These are phyloP conservation scores for Neopestalotiopsis clavispora DNA, from an alignment of 2,329 filamentous ascomycete genomes.

Conservation along the genomic window DNA sequence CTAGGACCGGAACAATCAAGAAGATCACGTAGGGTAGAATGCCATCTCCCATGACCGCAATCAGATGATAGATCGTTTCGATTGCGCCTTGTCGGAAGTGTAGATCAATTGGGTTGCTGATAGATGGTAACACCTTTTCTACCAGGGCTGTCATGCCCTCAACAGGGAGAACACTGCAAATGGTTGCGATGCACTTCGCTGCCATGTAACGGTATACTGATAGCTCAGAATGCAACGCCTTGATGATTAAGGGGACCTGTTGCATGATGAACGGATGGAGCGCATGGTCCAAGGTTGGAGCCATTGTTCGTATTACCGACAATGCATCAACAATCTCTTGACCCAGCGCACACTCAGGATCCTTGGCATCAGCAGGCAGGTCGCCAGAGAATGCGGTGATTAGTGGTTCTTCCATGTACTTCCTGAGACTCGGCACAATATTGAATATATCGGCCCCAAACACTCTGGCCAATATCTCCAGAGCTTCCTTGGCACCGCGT, in stretches of 20 bases:
- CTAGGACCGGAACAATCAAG: conserved; percentile 94
- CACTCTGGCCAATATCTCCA: conserved; percentile 82
- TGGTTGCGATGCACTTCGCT: conserved; percentile 94
- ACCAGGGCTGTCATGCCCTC: conserved; percentile 96
- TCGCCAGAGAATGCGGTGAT: conserved; percentile 73
- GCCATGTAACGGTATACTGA: conserved; percentile 96
- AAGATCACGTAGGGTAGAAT: conserved; percentile 99
- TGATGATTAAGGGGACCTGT: conserved; percentile 84
- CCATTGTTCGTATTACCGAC: conserved; percentile 88
- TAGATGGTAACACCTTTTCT: conserved; percentile 88
- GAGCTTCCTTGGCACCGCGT: conserved; percentile 89
- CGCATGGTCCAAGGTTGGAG: conserved; percentile 81
- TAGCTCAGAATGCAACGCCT: conserved; percentile 83
- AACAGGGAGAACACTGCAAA: conserved; percentile 95
- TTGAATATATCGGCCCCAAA: conserved; percentile 80
- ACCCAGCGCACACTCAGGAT: conserved; percentile 77
- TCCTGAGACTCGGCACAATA: conserved; percentile 82
- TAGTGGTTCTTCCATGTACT: conserved; percentile 83
- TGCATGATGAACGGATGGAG: conserved; percentile 82
- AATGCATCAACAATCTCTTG: conserved; percentile 94
- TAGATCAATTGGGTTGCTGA: conserved; percentile 88
- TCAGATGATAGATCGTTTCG: conserved; percentile 94
- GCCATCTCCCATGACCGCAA: conserved; percentile 95
- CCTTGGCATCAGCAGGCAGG: conserved; percentile 73
- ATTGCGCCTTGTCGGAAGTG: conserved; percentile 91